Conservation (phyloP, 495 filamentous ascomycete species). For the Podospora comata region DNA sequence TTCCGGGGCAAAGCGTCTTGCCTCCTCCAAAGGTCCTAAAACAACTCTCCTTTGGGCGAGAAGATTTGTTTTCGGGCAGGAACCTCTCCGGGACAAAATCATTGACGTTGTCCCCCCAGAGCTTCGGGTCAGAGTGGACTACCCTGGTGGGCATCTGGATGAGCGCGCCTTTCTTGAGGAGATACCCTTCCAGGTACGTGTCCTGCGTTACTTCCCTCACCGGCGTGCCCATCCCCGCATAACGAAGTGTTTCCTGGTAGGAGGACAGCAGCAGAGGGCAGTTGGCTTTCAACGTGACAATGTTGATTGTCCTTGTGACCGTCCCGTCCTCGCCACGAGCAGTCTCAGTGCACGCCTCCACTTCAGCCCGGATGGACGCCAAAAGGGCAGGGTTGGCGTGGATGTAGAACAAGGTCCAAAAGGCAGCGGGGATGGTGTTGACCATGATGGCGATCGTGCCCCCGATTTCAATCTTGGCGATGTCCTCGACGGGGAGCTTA, state of each 20-base stretch:
- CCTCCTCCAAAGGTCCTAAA: constrained; percentile 55
- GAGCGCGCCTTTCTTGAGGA: constrained; percentile 36
- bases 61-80: constrained; percentile 22
- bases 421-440: constrained; percentile 46
- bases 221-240: constrained; percentile 21
- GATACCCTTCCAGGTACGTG: constrained; percentile 31
- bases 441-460: constrained; percentile 41
- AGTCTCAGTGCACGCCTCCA: background rate
- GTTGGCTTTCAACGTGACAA: constrained; percentile 34
- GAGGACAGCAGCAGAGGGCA: constrained; percentile 41
- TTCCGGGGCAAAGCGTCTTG: constrained; percentile 48
- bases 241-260: constrained; percentile 36
- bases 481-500: constrained; percentile 39
- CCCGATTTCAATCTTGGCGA: constrained; percentile 42
- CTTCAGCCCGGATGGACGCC: background rate
- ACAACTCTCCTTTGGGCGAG: background rate
- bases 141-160: constrained; percentile 30
- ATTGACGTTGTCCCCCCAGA: background rate
- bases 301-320: background rate
- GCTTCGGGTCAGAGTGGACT: constrained; percentile 25
- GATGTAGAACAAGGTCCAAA: constrained; percentile 46
- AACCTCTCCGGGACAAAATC: background rate
- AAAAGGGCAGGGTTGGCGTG: constrained; percentile 41
- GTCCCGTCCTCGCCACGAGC: background rate
- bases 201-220: constrained; percentile 34